A percentile compares a stretch with the other conserved stretches of the same genome.
Conservation (phyloP, 768 basidiomycete species). For the Mycena indigotica region DNA sequence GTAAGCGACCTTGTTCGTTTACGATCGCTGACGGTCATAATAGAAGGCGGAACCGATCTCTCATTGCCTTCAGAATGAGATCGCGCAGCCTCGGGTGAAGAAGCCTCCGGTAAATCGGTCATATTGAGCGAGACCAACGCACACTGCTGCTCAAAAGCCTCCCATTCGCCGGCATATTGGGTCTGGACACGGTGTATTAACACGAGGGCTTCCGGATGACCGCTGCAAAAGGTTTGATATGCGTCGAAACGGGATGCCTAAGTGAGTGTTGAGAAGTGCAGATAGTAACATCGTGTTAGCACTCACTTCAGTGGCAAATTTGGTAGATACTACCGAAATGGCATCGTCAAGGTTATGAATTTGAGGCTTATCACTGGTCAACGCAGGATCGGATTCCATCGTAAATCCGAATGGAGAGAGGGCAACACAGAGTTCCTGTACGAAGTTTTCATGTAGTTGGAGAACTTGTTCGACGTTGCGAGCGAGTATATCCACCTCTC, state of each 20-base stretch:
- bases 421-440: conserved; percentile 52
- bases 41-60: conserved; percentile 11
- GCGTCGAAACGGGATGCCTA: conserved; percentile 75
- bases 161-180: conserved; percentile 75
- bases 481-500: conserved; percentile 59
- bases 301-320: conserved; percentile 61
- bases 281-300: conserved; percentile 3
- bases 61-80: conserved; percentile 24
- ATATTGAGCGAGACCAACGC: conserved; percentile 50
- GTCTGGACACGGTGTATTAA: conserved; percentile 67
- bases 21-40: conserved; percentile 22
- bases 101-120: conserved; percentile 25
- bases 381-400: conserved; percentile 31
- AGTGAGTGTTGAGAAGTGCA: conserved; percentile 4
- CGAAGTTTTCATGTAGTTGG: conserved; percentile 66
- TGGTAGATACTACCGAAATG: conserved; percentile 52
- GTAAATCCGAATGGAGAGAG: conserved; percentile 55
- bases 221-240: conserved; percentile 87
- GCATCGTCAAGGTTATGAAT: conserved; percentile 44
- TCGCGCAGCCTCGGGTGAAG: conserved; percentile 22
- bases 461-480: conserved; percentile 73
- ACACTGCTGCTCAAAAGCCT: conserved; percentile 80
- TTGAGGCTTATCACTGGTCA: conserved; percentile 20
- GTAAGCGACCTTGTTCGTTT: conserved; percentile 53
- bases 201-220: conserved; percentile 80